A percentile compares a stretch with the other conserved stretches of the same genome.
Evolutionary conservation across 2,329 filamentous ascomycete genomes (phyloP).

Genomic region (Ophiostoma ips): DNA sequence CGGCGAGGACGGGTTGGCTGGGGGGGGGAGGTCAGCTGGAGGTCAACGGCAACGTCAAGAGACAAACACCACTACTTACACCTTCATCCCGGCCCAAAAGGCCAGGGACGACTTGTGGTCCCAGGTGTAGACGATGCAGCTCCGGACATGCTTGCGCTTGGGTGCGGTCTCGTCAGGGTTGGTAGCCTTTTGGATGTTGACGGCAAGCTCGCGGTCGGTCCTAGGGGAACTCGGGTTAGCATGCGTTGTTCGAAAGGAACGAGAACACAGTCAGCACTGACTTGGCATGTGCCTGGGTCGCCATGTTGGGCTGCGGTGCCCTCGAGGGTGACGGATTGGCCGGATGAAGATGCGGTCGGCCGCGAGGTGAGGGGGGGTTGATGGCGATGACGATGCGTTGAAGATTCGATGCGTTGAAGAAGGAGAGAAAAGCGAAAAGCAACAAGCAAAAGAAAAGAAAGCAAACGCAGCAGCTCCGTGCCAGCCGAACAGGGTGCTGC

Average conservation of each 20-base stretch:
- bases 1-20: slow-evolving; percentile 92
- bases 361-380: background rate
- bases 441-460: no score
- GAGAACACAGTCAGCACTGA: background rate
- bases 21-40: background rate
- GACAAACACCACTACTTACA: slow-evolving; percentile 37
- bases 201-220: slow-evolving; percentile 53
- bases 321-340: slow-evolving; percentile 1
- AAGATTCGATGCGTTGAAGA: background rate
- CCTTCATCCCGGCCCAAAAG: slow-evolving; percentile 98
- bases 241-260: background rate
- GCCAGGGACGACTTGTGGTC: slow-evolving; percentile 90
- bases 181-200: slow-evolving; percentile 59
- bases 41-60: background rate
- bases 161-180: slow-evolving; percentile 54
- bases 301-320: slow-evolving; percentile 10
- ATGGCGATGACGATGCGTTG: slow-evolving; percentile 2
- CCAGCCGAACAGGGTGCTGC: background rate
- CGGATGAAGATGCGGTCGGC: background rate
- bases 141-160: slow-evolving; percentile 87
- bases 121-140: slow-evolving; percentile 98
- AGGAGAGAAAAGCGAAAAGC: no score
- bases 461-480: background rate
- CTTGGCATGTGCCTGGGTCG: slow-evolving; percentile 13
- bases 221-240: slow-evolving; percentile 23